Evolutionary conservation across 2,329 filamentous ascomycete genomes (phyloP), one percentile per base, ranked within the genome.

Genomic region (Penicillium sp.): DNA sequence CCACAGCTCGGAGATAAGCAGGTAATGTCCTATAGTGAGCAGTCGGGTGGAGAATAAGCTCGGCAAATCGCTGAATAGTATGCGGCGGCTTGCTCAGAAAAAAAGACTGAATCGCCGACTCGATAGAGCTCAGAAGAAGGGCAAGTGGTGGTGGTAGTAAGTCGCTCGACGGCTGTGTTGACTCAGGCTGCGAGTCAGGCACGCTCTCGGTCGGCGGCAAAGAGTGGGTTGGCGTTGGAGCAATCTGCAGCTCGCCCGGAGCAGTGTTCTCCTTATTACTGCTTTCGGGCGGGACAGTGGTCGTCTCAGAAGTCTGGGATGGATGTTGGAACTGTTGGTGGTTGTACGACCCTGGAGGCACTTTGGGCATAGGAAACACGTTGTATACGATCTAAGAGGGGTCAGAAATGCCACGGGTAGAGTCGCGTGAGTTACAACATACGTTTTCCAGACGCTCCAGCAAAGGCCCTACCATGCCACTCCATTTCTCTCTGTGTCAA

Each of bases 51-150:
- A 95, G 79, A 4, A 96, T 78, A 28, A 97, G 85, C 77, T 99
- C 94, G 21, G 91, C 85, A 21, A 99, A 82, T 36, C 94, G 88
- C 74, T 99, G 94, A 56, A 96, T 83, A 3, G 94, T 97, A 70
- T 97, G 90, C 0, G 94, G 94, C 1, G 94, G 93, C 62, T 88
- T 83, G 3, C 79, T 76, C 21, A 82, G 69, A 72, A 99, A 99
- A 60, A 81, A 82, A 2, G 77, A 79, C 45, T 74, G 78, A 36
- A 96, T 77, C 15, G 86, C 85, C 15, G 68, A 69, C 57, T 73
- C 69, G 48, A 90, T 86, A 52, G 82, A 82, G 53, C 73, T 69
- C 43, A 90, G 74, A 67, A 90, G 82, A 49, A 80, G 78, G 52
- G 79, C 74, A 45, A 93, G 77, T 57, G 86, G 85, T 7, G 79